phyloP scores from a whole-genome alignment of 495 filamentous ascomycete genomes.

The Trichoderma asperelloides region DNA sequence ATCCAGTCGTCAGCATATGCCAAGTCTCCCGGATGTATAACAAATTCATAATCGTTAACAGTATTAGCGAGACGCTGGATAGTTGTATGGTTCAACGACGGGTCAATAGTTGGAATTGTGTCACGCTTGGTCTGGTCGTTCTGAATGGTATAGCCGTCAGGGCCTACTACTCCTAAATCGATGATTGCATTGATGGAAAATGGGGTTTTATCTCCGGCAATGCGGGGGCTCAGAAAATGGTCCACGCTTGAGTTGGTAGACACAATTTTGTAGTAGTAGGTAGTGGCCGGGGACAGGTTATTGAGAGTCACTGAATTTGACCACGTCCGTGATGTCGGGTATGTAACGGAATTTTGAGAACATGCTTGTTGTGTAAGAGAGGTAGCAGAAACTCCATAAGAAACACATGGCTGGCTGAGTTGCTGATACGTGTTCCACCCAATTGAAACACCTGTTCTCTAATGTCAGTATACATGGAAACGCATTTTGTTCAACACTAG shows the following conservation, averaged over 20 bases:
- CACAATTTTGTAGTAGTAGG: constrained; percentile 44
- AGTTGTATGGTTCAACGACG: constrained; percentile 53
- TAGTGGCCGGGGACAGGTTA: constrained; percentile 27
- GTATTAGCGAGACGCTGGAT: constrained; percentile 47
- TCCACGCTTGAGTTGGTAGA: constrained; percentile 47
- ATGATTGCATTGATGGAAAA: constrained; percentile 35
- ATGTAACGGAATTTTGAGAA: constrained; percentile 30
- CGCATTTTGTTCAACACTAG: neutral
- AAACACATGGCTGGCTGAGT: constrained; percentile 30
- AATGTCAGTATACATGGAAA: neutral
- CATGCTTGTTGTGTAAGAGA: constrained; percentile 24
- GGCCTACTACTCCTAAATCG: constrained; percentile 43
- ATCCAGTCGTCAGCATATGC: constrained; percentile 43
- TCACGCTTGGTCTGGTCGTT: constrained; percentile 42
- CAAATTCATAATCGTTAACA: constrained; percentile 49
- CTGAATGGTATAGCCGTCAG: constrained; percentile 46
- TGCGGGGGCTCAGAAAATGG: constrained; percentile 47
- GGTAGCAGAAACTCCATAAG: constrained; percentile 30
- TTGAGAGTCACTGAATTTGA: constrained; percentile 31
- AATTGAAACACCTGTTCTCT: constrained; percentile 39
- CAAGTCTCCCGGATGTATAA: constrained; percentile 48
- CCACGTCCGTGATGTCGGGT: constrained; percentile 30
- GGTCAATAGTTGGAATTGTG: constrained; percentile 41
- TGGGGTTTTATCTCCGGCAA: constrained; percentile 32
- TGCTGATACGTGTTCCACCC: constrained; percentile 42